A percentile compares a stretch with the other conserved stretches of the same genome.
Evolutionary conservation across 1,139 yeast species (phyloP).

Genomic region (Suhomyces atakaporum): DNA sequence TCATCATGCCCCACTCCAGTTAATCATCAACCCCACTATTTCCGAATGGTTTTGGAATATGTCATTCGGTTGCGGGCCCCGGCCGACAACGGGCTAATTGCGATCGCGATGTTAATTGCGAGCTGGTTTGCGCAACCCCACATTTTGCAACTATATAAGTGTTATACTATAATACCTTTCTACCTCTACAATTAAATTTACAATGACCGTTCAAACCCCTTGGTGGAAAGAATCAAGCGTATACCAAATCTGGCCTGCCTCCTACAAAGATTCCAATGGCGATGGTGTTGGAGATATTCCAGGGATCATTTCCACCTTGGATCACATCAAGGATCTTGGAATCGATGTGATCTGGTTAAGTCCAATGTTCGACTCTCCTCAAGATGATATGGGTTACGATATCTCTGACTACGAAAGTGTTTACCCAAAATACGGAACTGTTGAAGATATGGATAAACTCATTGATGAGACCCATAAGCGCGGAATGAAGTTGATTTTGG

Average conservation of each 20-base stretch:
- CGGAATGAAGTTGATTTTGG: constrained; percentile 27
- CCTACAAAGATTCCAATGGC: constrained; percentile 29
- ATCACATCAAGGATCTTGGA: constrained; percentile 25
- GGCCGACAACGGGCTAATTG: constrained; percentile 1
- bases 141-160: constrained; percentile 4
- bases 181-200: not conserved
- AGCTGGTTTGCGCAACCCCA: constrained; percentile 11
- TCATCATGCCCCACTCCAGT: not conserved
- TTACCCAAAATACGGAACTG: constrained; percentile 26
- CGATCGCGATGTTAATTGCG: constrained; percentile 4
- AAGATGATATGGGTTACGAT: constrained; percentile 30
- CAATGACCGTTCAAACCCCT: constrained; percentile 11
- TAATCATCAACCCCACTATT: constrained; percentile 1
- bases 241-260: constrained; percentile 31
- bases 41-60: not conserved
- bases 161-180: too few relatives aligned
- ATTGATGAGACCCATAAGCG: constrained; percentile 22
- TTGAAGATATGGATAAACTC: constrained; percentile 25
- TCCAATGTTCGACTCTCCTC: constrained; percentile 29
- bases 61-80: not conserved
- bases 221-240: constrained; percentile 31
- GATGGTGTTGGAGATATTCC: constrained; percentile 29
- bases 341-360: constrained; percentile 27
- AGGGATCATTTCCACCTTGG: constrained; percentile 26
- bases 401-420: constrained; percentile 25